phyloP scores from a whole-genome alignment of 148 eudicot genomes.

The Bassia scoparia region DNA sequence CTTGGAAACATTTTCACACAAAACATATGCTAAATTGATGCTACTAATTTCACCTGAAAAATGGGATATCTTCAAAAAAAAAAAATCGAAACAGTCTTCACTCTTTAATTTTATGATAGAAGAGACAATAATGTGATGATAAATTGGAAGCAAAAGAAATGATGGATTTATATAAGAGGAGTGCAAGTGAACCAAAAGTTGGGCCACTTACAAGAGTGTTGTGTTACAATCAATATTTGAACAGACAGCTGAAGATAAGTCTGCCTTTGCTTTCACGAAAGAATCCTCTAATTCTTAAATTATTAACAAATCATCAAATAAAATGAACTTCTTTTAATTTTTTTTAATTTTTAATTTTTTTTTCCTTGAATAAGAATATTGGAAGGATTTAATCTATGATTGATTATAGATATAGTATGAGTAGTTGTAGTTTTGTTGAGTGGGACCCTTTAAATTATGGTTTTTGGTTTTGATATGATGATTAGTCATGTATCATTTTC shows the following conservation, averaged over 20 bases:
- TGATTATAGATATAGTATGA: neutral
- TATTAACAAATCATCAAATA: neutral
- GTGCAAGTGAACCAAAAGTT: neutral
- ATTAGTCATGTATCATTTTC: too few species aligned
- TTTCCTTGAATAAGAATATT: too few species aligned
- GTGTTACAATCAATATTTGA: conserved; percentile 4
- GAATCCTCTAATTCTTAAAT: conserved; percentile 1
- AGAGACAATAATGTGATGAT: neutral
- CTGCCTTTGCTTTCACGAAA: conserved; percentile 31
- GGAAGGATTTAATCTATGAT: neutral
- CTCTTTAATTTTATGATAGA: neutral
- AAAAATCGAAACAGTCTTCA: too few species aligned
- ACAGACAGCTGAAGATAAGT: neutral
- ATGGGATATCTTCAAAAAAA: conserved; percentile 18
- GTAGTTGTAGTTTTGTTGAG: neutral
- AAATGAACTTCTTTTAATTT: too few species aligned
- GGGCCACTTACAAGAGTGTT: conserved; percentile 4
- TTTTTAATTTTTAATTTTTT: too few species aligned
- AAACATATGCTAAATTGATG: neutral
- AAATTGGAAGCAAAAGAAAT: neutral
- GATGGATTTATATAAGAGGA: conserved; percentile 9
- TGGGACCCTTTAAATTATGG: neutral
- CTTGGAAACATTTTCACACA: too few species aligned
- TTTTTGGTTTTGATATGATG: too few species aligned
- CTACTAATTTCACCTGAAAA: conserved; percentile 12